A percentile compares a stretch with the other conserved stretches of the same genome.
phyloP scores from a whole-genome alignment of 2,329 filamentous ascomycete genomes.

The Exophiala sp. region DNA sequence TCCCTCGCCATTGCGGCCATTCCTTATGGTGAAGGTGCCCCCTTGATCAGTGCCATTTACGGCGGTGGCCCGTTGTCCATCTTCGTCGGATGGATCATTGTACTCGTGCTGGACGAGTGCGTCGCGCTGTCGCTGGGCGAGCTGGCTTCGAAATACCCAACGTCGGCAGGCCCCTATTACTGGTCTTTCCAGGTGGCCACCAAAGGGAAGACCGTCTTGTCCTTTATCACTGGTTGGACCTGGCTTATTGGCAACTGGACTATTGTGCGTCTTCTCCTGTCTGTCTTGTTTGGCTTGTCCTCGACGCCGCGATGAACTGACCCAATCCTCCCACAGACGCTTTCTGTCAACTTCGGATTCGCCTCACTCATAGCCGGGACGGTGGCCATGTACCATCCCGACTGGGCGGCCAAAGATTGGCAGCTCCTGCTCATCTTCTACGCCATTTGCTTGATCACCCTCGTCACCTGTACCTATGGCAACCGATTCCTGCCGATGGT shows the following conservation, averaged over 20 bases:
- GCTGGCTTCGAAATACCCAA: slow-evolving; percentile 45
- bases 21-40: slow-evolving; percentile 34
- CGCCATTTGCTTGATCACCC: slow-evolving; percentile 58
- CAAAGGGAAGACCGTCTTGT: slow-evolving; percentile 39
- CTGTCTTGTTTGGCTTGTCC: not conserved
- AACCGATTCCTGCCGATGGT: slow-evolving; percentile 62
- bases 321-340: slow-evolving; percentile 33
- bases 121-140: slow-evolving; percentile 49
- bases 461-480: slow-evolving; percentile 60
- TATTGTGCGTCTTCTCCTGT: slow-evolving; percentile 4
- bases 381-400: slow-evolving; percentile 50
- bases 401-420: slow-evolving; percentile 52
- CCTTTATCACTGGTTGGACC: slow-evolving; percentile 50
- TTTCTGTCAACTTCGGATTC: slow-evolving; percentile 52
- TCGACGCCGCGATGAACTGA: slow-evolving; percentile 37
- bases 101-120: slow-evolving; percentile 50
- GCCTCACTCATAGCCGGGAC: slow-evolving; percentile 50
- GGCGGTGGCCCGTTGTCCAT: slow-evolving; percentile 49
- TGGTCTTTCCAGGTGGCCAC: slow-evolving; percentile 48
- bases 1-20: slow-evolving; percentile 57
- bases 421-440: slow-evolving; percentile 68
- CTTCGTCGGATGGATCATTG: slow-evolving; percentile 53
- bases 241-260: slow-evolving; percentile 49
- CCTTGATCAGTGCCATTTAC: slow-evolving; percentile 47
- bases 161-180: slow-evolving; percentile 49